These are phyloP conservation scores for Lentithecium fluviatile DNA, from an alignment of 495 filamentous ascomycete species.

Conservation along the genomic window DNA sequence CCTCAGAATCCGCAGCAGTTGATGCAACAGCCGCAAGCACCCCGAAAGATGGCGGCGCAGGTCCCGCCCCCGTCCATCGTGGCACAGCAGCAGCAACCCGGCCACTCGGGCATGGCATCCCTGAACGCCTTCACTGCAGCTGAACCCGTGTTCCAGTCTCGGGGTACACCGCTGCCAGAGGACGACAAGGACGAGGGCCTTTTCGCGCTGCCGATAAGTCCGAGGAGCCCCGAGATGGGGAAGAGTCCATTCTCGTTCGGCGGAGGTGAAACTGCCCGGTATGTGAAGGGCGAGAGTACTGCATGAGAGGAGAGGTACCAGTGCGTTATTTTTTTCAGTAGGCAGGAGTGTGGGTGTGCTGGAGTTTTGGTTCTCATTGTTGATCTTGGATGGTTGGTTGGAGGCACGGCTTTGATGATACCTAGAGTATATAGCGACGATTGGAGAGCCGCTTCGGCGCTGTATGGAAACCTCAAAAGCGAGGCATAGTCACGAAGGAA, in stretches of 20 bases:
- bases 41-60: slow-evolving; percentile 37
- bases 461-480: neutral
- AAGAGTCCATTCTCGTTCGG: slow-evolving; percentile 68
- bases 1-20: slow-evolving; percentile 37
- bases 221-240: slow-evolving; percentile 73
- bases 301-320: slow-evolving; percentile 6
- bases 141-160: slow-evolving; percentile 24
- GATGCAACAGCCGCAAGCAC: neutral
- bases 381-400: slow-evolving; percentile 4
- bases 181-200: slow-evolving; percentile 66
- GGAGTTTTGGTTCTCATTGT: slow-evolving; percentile 13
- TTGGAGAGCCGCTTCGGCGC: neutral
- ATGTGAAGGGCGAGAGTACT: slow-evolving; percentile 21
- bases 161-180: slow-evolving; percentile 25
- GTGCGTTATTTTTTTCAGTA: too few species aligned
- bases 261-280: slow-evolving; percentile 27
- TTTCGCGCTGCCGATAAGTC: slow-evolving; percentile 78
- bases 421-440: slow-evolving; percentile 31
- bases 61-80: slow-evolving; percentile 46
- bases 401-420: slow-evolving; percentile 28
- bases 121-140: slow-evolving; percentile 39
- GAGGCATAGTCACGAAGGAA: neutral
- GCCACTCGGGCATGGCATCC: slow-evolving; percentile 46
- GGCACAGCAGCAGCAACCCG: slow-evolving; percentile 41
- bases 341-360: neutral